Percentiles rank a stretch among this genome's conserved stretches.
Conservation (phyloP, 371 early-diverging fungal species). For the Mucor racemosus region DNA sequence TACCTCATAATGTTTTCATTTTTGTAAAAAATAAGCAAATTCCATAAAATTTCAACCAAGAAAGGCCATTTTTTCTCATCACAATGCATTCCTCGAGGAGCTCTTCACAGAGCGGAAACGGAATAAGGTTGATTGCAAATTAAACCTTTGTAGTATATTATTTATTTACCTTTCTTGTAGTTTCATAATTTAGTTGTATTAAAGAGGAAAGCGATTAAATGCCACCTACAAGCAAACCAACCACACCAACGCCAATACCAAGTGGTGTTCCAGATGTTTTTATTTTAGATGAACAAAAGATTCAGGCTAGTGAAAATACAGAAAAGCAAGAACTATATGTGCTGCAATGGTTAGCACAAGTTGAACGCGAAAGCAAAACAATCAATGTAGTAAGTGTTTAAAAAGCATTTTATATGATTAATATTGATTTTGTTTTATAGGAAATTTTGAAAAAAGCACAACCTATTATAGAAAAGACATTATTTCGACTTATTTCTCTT, state of each 20-base stretch:
- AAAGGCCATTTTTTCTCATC: no score
- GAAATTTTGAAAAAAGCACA: slow-evolving; percentile 68
- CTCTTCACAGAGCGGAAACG: no score
- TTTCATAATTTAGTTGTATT: background rate
- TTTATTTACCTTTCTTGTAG: no score
- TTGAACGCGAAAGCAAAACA: slow-evolving; percentile 70
- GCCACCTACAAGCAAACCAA: slow-evolving; percentile 15
- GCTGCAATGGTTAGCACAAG: slow-evolving; percentile 79
- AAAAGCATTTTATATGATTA: background rate
- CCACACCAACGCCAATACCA: slow-evolving; percentile 3
- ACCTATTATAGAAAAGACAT: slow-evolving; percentile 68
- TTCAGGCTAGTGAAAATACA: slow-evolving; percentile 59
- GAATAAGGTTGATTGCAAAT: no score
- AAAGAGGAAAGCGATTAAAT: background rate
- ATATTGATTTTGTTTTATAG: slow-evolving; percentile 31
- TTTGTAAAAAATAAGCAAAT: no score
- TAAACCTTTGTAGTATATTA: no score
- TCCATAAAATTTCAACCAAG: no score
- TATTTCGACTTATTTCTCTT: slow-evolving; percentile 69
- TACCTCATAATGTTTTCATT: no score
- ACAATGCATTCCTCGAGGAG: no score
- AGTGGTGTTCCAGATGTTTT: slow-evolving; percentile 52
- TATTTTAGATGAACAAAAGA: slow-evolving; percentile 64
- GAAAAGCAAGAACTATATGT: slow-evolving; percentile 81
- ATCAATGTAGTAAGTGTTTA: slow-evolving; percentile 49